Evolutionary conservation across 768 basidiomycete genomes (phyloP), one percentile per base, ranked within the genome.

Genomic region (Lyophyllum shimeji): DNA sequence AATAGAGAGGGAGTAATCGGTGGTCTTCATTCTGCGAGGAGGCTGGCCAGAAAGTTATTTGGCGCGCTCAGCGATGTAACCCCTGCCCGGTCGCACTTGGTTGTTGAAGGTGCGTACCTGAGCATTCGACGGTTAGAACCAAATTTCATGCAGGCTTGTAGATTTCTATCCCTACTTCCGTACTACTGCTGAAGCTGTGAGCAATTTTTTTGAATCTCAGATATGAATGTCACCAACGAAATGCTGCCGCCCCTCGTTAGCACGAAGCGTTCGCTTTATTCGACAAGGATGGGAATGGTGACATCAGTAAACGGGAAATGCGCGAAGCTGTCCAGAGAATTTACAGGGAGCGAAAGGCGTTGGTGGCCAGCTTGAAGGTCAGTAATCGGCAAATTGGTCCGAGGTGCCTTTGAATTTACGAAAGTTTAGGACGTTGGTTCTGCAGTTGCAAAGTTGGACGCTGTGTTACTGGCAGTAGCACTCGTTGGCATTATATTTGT

Each of bases 231-330:
- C n/a, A n/a, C n/a, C n/a, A n/a, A n/a, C 63, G n/a, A 21, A 13
- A 50, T 52, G 50, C 64, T 2, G 47, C 27, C 34, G 51, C 42
- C 39, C 31, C 15, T 17, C 33, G 46, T 7, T 64, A 89, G 84
- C 81, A 86, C 54, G 82, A 80, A 24, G 87, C 86, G 9, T 92
- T 91, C 59, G 71, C 74, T 12, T 59, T 90, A 6, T 91, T 91
- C 57, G 90, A 92, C 65, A 87, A 85, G 65, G 90, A 91, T 66
- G 84, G 79, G n/a, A 93, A 93, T 63, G 90, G 89, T 9, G 90
- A 92, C 61, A 87, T 92, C 46, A 79, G 77, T 2, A 90, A 85
- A 66, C 76, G 73, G 18, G 90, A 93, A 69, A 93, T 92, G 89
- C 81, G 90, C 31, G 87, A 89, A 63, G 87, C 87, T 1, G 90